Base-by-base conservation (phyloP, 2,329 filamentous ascomycete species). In the Aspergillus niger region DNA sequence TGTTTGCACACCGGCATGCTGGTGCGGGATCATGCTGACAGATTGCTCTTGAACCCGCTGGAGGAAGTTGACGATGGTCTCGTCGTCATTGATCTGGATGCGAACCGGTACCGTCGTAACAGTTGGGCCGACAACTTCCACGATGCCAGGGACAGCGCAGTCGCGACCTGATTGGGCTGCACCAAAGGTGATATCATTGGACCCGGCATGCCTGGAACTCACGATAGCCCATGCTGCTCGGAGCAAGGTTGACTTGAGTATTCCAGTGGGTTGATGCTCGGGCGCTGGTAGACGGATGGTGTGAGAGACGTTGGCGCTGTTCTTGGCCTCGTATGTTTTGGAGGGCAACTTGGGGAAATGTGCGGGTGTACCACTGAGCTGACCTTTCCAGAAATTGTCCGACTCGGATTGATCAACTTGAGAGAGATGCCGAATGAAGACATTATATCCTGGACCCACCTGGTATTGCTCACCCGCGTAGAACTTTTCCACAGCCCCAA, bases 11-110 rank as follows among this genome's bases (percentile, higher is more conserved):
- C 38, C 38, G 6, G 38, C 38, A 17, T 89, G 85, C 72, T 89
- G 84, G 65, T 86, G 82, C 0, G 83, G 81, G 2, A 87, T 86
- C 58, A 84, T 80, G 5, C 77, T 73, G 0, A 84, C 75, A 0
- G 80, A 82, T 59, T 82, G 79, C 32, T 81, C 73, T 47, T 88
- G 85, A 3, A 88, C 78, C 2, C 76, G 71, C 41, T 82, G 77
- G 5, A 88, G 74, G 61, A 82, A 87, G 39, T 83, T 78, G 0
- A 72, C 68, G 1, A 75, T 70, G 20, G 73, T 72, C 2, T 26
- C 3, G 0, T 36, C 30, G 3, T 43, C 20, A 7, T 52, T 3
- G 8, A 65, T 11, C 8, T 11, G 11, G 8, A 66, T 50, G 3
- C 63, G 50, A 8, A 65, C 17, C 5, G 63, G 63, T 15, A 61